These are phyloP conservation scores for Osmanthus fragrans DNA, from an alignment of 257 asterid genomes.

Conservation along the genomic window DNA sequence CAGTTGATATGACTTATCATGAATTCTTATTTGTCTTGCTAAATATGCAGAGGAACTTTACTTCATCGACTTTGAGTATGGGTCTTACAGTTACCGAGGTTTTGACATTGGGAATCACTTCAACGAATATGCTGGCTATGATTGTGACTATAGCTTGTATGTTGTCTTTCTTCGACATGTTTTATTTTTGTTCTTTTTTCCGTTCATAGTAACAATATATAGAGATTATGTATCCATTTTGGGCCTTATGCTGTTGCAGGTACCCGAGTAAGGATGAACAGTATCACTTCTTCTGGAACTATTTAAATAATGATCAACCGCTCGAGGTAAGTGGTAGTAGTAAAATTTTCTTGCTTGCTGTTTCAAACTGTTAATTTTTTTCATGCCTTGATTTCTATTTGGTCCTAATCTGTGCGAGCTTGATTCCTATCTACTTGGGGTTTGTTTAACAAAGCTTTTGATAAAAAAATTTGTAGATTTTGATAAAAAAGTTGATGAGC, in stretches of 20 bases:
- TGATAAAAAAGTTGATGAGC: too few species aligned
- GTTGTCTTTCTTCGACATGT: constrained; percentile 30
- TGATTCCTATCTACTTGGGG: neutral
- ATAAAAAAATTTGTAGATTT: too few species aligned
- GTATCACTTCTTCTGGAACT: constrained; percentile 78
- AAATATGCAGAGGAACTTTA: constrained; percentile 71
- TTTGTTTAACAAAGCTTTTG: too few species aligned
- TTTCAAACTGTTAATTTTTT: neutral
- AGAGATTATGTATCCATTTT: constrained; percentile 3
- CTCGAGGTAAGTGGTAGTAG: constrained; percentile 50
- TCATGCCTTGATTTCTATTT: neutral
- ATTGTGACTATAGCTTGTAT: constrained; percentile 86
- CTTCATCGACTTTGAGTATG: constrained; percentile 97
- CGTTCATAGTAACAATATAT: constrained; percentile 13
- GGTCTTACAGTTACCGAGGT: constrained; percentile 90
- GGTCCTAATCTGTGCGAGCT: neutral
- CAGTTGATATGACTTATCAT: constrained; percentile 12
- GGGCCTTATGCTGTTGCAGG: constrained; percentile 45
- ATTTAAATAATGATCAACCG: constrained; percentile 60
- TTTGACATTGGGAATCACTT: constrained; percentile 99
- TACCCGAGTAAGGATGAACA: constrained; percentile 80
- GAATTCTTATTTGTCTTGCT: constrained; percentile 26
- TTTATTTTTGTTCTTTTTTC: constrained; percentile 8
- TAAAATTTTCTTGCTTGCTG: neutral
- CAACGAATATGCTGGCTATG: constrained; percentile 97